Evolutionary conservation across 2,329 filamentous ascomycete genomes (phyloP).

Genomic region (Colletotrichum tabaci): DNA sequence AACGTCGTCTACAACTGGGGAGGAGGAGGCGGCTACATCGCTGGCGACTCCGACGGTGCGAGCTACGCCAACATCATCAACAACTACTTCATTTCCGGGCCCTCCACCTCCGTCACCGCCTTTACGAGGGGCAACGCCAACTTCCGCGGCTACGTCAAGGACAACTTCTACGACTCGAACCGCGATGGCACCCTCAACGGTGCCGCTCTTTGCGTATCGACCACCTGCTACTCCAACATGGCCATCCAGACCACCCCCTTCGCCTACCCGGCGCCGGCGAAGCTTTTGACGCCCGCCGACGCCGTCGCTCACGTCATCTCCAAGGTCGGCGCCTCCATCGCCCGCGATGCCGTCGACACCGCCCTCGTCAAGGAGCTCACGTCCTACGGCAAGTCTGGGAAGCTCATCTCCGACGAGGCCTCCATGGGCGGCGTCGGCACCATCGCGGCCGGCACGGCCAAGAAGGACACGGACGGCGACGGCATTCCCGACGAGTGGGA

Average conservation of each 20-base stretch:
- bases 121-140: constrained; percentile 70
- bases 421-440: constrained; percentile 58
- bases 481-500: constrained; percentile 67
- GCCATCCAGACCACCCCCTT: constrained; percentile 57
- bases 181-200: constrained; percentile 65
- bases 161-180: constrained; percentile 67
- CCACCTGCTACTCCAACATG: constrained; percentile 63
- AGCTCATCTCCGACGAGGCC: constrained; percentile 62
- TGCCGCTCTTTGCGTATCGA: constrained; percentile 56
- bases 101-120: constrained; percentile 62
- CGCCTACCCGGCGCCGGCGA: constrained; percentile 59
- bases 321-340: constrained; percentile 59
- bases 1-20: constrained; percentile 72
- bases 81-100: constrained; percentile 71
- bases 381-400: constrained; percentile 61
- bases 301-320: constrained; percentile 58
- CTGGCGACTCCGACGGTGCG: constrained; percentile 62
- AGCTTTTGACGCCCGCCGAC: constrained; percentile 55
- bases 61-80: constrained; percentile 68
- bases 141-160: constrained; percentile 67
- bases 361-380: constrained; percentile 59
- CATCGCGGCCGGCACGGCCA: constrained; percentile 55
- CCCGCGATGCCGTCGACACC: constrained; percentile 61
- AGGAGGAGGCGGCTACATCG: constrained; percentile 68
- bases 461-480: constrained; percentile 62